Evolutionary conservation across 768 basidiomycete genomes (phyloP).

Genomic region (Tylopilus sp.): DNA sequence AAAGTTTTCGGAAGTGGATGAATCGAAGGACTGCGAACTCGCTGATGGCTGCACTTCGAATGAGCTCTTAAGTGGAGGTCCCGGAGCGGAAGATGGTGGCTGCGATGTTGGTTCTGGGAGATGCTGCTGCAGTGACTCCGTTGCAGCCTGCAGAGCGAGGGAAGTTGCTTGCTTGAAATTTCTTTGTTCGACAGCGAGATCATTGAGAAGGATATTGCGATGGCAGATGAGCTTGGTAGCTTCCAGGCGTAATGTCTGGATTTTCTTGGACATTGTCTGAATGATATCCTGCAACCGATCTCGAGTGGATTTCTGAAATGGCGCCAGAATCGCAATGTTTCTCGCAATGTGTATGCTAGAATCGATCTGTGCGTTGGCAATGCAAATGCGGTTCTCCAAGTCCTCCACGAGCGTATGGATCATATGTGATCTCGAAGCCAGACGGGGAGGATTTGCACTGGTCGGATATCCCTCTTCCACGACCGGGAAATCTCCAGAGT

Average conservation of each 20-base stretch:
- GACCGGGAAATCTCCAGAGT: slow-evolving; percentile 26
- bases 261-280: slow-evolving; percentile 56
- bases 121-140: slow-evolving; percentile 54
- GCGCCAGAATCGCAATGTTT: slow-evolving; percentile 81
- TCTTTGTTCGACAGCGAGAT: slow-evolving; percentile 68
- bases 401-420: slow-evolving; percentile 61
- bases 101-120: slow-evolving; percentile 26
- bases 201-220: slow-evolving; percentile 67
- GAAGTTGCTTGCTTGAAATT: slow-evolving; percentile 65
- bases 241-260: slow-evolving; percentile 69
- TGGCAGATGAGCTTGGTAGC: slow-evolving; percentile 71
- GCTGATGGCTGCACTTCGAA: slow-evolving; percentile 13
- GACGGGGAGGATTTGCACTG: slow-evolving; percentile 25
- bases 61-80: slow-evolving; percentile 13
- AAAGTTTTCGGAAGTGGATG: slow-evolving; percentile 56
- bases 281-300: slow-evolving; percentile 65
- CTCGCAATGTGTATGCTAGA: slow-evolving; percentile 68
- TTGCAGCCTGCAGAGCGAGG: slow-evolving; percentile 72
- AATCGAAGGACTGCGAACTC: slow-evolving; percentile 36
- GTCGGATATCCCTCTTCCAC: slow-evolving; percentile 15
- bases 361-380: slow-evolving; percentile 57
- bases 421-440: slow-evolving; percentile 49
- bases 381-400: slow-evolving; percentile 55
- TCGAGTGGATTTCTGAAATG: slow-evolving; percentile 82
- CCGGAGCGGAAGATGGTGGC: slow-evolving; percentile 37